Conservation (phyloP, 371 early-diverging fungal genomes). For the Mucor racemosus region DNA sequence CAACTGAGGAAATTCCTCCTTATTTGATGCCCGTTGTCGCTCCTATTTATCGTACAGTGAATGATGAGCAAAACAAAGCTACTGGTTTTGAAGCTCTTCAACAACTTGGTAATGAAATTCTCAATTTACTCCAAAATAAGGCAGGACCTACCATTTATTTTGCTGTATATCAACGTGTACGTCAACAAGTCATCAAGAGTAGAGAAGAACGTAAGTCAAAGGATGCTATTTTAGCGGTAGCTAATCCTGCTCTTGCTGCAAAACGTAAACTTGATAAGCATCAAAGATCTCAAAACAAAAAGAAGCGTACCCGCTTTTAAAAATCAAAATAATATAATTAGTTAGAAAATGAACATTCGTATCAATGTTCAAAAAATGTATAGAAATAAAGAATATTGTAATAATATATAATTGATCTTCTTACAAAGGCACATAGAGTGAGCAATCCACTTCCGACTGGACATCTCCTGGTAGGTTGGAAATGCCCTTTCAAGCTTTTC, state of each 20-base stretch:
- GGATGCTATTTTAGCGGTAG: conserved; percentile 55
- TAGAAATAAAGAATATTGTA: conserved; percentile 4
- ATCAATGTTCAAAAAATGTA: conserved; percentile 2
- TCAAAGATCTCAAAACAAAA: conserved; percentile 34
- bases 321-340: background rate
- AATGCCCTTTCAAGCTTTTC: too few relatives aligned
- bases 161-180: conserved; percentile 73
- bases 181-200: conserved; percentile 57
- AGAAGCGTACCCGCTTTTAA: conserved; percentile 25
- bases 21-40: conserved; percentile 77
- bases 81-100: conserved; percentile 71
- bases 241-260: conserved; percentile 39
- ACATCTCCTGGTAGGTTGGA: too few relatives aligned
- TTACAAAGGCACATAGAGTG: too few relatives aligned
- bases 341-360: background rate
- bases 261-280: conserved; percentile 38
- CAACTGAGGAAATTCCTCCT: conserved; percentile 57
- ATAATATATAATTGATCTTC: background rate
- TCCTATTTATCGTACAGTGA: conserved; percentile 81
- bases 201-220: conserved; percentile 52
- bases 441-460: too few relatives aligned
- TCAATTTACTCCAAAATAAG: conserved; percentile 77
- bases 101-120: conserved; percentile 79
- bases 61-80: conserved; percentile 74
- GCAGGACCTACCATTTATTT: conserved; percentile 81